Evolutionary conservation across 1,284 basidiomycete genomes (phyloP), one percentile per base, ranked within the genome.

Genomic region (Pyrrhoderma noxium): DNA sequence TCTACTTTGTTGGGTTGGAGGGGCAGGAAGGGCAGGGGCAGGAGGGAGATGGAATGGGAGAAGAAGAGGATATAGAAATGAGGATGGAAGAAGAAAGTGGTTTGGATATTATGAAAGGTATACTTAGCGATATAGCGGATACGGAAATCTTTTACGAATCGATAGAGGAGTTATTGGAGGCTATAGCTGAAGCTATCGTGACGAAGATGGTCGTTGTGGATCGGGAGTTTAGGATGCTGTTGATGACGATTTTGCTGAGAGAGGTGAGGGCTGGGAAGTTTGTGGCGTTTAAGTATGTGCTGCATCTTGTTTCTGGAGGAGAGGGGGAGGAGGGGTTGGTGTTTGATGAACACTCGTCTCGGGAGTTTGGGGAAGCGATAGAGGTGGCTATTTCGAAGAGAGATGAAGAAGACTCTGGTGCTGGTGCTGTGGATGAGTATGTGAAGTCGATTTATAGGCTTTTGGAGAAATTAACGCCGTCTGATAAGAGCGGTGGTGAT

Each of bases 201-300:
- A 21, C 19, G 16, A 38, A 50, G 36, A 23, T 11, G 7, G 27
- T 31, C 11, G 11, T 11, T 11, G 27, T 42, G 11, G 27, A 37
- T 14, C 21, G 16, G 21, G 18, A 8, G 14, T 34, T 43, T 22
- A 43, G 43, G 38, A 49, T 44, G 16, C 38, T 45, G 13, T 39
- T 60, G 11, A 21, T 53, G 21, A 38, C 53, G 27, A 52, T 37
- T 16, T 23, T 60, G 13, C 42, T 58, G 22, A 47, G 57, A 43
- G 44, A 40, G 3, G 19, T 36, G 8, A 19, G 44, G n/a, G 49
- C 47, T n/a, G 47, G 46, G 18, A 44, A 27, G n/a, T 47, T 47
- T 18, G 25, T 19, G 11, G 22, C 25, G 8, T 45, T 47, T 23
- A 21, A 25, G n/a, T 31, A 34, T 5, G 21, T 43, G 27, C 35